Evolutionary conservation across 352 stramenopile genomes (phyloP), one percentile per base, ranked within the genome.

Genomic region (Globisporangium carolinianum): DNA sequence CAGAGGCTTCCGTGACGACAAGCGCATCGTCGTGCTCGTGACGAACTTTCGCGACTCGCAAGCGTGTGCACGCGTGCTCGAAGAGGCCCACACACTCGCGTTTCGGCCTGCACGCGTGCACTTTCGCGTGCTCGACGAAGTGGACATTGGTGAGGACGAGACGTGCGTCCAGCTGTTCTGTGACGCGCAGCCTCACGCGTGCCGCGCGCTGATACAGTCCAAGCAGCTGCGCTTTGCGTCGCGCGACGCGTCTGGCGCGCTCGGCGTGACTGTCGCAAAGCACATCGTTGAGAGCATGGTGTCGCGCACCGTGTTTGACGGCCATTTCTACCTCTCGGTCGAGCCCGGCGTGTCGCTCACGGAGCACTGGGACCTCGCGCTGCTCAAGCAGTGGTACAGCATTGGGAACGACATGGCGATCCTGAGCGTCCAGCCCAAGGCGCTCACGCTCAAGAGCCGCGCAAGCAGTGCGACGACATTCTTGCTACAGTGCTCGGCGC

Each of bases 341-440:
- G 81, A 91, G 50, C 54, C 79, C 32, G 63, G 75, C 7, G 66
- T 90, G 47, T 71, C 83, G 51, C 90, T 94, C 58, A 88, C 70
- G 32, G 60, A 79, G 55, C 61, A 82, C 48, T 95, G 86, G 86
- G 86, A 95, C 53, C 60, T 87, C 14, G 37, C 72, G 35, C 61
- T 95, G 47, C 66, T 95, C 1, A 79, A 89, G 59, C 74, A 94
- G 65, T 95, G 86, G 86, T 84, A 90, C 57, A 75, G 58, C 51
- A 79, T 85, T 24, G 82, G 80, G 45, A 95, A 94, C 56, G 71
- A 86, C 62, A 79, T 79, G 60, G 86, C 83, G 36, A 91, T 95
- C 57, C 60, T 95, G 57, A 94, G 79, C 62, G 67, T 87, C 32
- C 65, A 76, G 0, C 86, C 83, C 9, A 86, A 83, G 48, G 65